Conservation (phyloP, 1,139 yeast genomes). For the Scheffersomyces stambukii region DNA sequence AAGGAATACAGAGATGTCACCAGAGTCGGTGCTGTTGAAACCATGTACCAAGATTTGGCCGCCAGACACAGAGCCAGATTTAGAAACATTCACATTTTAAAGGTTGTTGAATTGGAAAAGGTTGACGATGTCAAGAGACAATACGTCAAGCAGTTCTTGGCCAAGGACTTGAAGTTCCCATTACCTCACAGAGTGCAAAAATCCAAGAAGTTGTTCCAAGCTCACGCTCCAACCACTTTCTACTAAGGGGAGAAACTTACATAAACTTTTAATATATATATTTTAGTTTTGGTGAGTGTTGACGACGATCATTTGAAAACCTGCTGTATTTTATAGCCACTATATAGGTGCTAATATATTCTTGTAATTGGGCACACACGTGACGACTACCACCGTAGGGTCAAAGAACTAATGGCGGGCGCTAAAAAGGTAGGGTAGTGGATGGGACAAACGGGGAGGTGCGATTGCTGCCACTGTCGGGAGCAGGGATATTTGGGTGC, state of each 20-base stretch:
- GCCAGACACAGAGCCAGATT: constrained; percentile 99
- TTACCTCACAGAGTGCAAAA: constrained; percentile 99
- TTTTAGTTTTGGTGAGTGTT: too few species aligned
- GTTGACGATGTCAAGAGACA: constrained; percentile 98
- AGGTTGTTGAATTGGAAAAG: constrained; percentile 98
- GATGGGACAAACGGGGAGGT: too few species aligned
- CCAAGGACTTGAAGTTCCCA: constrained; percentile 98
- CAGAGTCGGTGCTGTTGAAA: constrained; percentile 98
- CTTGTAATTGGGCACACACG: too few species aligned
- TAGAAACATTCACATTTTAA: constrained; percentile 97
- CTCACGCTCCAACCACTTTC: constrained; percentile 96
- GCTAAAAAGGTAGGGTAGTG: too few species aligned
- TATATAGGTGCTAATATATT: too few species aligned
- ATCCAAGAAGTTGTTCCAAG: constrained; percentile 81
- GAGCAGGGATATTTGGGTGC: too few species aligned
- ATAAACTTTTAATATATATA: too few species aligned
- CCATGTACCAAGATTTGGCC: constrained; percentile 99
- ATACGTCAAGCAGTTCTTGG: constrained; percentile 95
- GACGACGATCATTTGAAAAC: too few species aligned
- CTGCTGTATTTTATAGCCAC: too few species aligned
- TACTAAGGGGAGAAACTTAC: constrained; percentile 63
- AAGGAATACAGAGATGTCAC: constrained; percentile 99
- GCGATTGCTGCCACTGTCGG: too few species aligned
- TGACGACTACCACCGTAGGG: too few species aligned
- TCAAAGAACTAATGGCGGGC: too few species aligned